These are phyloP conservation scores for Didymella exigua DNA, from an alignment of 2,329 filamentous ascomycete species.

Conservation along the genomic window DNA sequence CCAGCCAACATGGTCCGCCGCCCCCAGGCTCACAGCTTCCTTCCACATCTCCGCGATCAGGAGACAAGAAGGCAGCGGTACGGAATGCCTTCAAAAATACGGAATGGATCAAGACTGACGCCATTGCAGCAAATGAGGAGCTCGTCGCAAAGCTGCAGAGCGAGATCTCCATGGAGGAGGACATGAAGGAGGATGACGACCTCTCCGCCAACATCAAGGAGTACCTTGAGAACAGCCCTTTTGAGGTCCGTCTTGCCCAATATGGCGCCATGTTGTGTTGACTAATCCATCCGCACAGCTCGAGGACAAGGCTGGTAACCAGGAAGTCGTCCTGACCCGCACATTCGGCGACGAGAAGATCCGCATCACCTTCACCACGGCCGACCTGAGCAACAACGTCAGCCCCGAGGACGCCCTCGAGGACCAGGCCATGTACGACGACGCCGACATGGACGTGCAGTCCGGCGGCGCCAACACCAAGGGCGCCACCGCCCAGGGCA, in stretches of 20 bases:
- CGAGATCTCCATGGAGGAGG: constrained; percentile 68
- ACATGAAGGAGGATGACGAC: constrained; percentile 74
- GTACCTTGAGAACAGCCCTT: constrained; percentile 84
- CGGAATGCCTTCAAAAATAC: background rate
- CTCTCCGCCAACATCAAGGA: constrained; percentile 80
- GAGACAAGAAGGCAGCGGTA: constrained; percentile 44
- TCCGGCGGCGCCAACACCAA: constrained; percentile 63
- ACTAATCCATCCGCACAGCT: constrained; percentile 48
- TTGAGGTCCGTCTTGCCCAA: constrained; percentile 61
- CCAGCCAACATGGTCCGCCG: constrained; percentile 42
- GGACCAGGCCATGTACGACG: constrained; percentile 54
- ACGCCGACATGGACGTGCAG: constrained; percentile 53
- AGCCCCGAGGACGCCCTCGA: constrained; percentile 57
- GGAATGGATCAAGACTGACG: constrained; percentile 17
- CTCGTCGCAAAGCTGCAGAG: constrained; percentile 80
- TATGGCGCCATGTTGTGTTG: background rate
- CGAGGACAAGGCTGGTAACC: constrained; percentile 79
- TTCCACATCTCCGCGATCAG: constrained; percentile 52
- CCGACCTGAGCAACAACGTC: constrained; percentile 69
- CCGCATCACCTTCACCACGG: constrained; percentile 81
- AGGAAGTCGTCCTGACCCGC: constrained; percentile 85
- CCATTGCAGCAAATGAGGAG: constrained; percentile 67
- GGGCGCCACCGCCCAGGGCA: constrained; percentile 61
- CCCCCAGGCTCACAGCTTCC: constrained; percentile 43
- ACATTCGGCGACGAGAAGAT: constrained; percentile 90